Conservation (phyloP, 2,329 filamentous ascomycete genomes). For the Amauroascus verrucosus region DNA sequence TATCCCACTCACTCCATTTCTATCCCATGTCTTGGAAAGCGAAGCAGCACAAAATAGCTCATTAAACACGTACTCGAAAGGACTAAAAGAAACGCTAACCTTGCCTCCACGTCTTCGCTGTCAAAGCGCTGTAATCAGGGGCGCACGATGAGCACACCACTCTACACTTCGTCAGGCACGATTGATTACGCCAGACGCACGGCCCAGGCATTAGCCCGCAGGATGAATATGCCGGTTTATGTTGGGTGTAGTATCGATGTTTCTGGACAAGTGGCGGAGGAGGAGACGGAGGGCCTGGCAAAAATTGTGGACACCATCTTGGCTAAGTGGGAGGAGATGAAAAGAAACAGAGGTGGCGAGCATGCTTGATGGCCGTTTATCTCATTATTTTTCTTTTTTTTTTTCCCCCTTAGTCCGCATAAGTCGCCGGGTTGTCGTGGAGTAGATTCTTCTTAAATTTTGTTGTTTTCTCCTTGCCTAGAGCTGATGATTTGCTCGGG, state of each 20-base stretch:
- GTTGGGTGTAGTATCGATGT: constrained; percentile 82
- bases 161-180: constrained; percentile 62
- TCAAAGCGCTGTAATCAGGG: constrained; percentile 35
- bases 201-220: constrained; percentile 71
- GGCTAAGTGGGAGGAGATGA: constrained; percentile 33
- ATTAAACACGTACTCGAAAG: not conserved
- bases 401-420: not conserved
- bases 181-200: constrained; percentile 79
- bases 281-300: constrained; percentile 84
- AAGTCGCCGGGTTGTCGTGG: no score
- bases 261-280: constrained; percentile 70
- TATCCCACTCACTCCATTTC: not conserved
- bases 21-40: not conserved
- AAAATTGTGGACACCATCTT: constrained; percentile 61
- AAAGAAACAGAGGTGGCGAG: not conserved
- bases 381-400: not conserved
- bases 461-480: not conserved
- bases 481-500: not conserved
- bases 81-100: not conserved
- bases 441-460: no score
- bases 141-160: constrained; percentile 60
- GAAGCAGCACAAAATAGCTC: not conserved
- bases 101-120: not conserved
- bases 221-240: constrained; percentile 66
- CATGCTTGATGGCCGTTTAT: not conserved